Percentiles rank a stretch among this genome's conserved stretches.
Conservation (phyloP, 129 eudicot genomes). For the Centrapalus pauciflorus region DNA sequence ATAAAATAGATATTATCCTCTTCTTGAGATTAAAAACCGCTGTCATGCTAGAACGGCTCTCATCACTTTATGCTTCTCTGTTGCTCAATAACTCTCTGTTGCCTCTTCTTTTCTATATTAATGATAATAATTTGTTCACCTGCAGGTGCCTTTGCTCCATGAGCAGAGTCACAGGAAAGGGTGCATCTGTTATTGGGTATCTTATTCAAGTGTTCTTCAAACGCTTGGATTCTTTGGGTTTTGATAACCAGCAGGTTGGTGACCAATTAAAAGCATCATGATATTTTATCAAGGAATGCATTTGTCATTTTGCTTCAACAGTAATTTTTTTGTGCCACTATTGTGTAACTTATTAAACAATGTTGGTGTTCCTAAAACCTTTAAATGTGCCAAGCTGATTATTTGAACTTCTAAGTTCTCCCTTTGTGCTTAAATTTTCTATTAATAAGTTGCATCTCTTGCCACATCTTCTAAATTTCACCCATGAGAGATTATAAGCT, state of each 20-base stretch:
- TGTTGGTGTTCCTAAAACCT: not conserved
- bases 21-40: not conserved
- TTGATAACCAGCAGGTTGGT: slow-evolving; percentile 75
- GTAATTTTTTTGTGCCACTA: not conserved
- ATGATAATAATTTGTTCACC: slow-evolving; percentile 10
- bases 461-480: not conserved
- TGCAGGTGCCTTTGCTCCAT: slow-evolving; percentile 89
- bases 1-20: not conserved
- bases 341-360: slow-evolving; percentile 7
- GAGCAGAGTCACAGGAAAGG: slow-evolving; percentile 81
- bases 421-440: not conserved
- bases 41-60: not conserved
- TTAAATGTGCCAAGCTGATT: not conserved
- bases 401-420: not conserved
- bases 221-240: slow-evolving; percentile 73
- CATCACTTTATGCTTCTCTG: not conserved
- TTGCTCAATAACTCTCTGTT: not conserved
- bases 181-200: slow-evolving; percentile 57
- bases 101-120: not conserved
- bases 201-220: slow-evolving; percentile 72
- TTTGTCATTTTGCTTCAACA: not conserved
- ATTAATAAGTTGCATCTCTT: not conserved
- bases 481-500: not conserved
- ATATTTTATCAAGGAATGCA: not conserved
- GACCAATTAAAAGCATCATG: not conserved